Evolutionary conservation across 176 grass and related monocot species (phyloP).

Genomic region (Melocanna baccifera): DNA sequence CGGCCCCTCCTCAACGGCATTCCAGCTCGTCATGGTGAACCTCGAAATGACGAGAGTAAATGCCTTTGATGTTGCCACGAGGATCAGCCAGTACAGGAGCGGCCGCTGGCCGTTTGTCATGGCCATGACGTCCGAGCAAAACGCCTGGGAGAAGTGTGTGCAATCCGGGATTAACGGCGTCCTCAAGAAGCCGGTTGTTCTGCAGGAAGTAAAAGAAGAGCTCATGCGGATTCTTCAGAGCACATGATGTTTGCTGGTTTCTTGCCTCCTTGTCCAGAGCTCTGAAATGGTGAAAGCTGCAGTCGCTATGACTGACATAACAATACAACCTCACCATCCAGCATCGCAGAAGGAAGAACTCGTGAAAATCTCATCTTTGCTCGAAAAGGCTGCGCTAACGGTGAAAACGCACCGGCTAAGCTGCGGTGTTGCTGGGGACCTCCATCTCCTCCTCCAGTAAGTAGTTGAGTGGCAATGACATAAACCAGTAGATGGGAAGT

Average conservation of each 20-base stretch:
- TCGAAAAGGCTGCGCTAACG: neutral
- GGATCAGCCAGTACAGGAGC: conserved; percentile 50
- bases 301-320: neutral
- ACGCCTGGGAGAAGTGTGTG: conserved; percentile 61
- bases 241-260: conserved; percentile 6
- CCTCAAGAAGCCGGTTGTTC: conserved; percentile 44
- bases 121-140: conserved; percentile 52
- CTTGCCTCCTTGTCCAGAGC: neutral
- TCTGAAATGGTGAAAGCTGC: neutral
- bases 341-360: neutral
- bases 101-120: conserved; percentile 59
- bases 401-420: neutral
- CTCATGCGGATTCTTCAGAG: conserved; percentile 48
- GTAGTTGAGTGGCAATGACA: neutral
- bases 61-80: conserved; percentile 51
- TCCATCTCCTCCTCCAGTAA: neutral
- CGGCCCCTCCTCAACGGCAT: conserved; percentile 17
- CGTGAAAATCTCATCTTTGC: neutral
- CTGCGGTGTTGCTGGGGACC: neutral
- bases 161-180: conserved; percentile 48
- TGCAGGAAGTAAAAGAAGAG: conserved; percentile 47
- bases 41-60: conserved; percentile 47
- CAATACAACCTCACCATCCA: neutral
- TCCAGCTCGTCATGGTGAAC: conserved; percentile 59
- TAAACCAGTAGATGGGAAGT: neutral